Evolutionary conservation across 2,329 filamentous ascomycete species (phyloP).

Genomic region (Aspergillus tubingensis): DNA sequence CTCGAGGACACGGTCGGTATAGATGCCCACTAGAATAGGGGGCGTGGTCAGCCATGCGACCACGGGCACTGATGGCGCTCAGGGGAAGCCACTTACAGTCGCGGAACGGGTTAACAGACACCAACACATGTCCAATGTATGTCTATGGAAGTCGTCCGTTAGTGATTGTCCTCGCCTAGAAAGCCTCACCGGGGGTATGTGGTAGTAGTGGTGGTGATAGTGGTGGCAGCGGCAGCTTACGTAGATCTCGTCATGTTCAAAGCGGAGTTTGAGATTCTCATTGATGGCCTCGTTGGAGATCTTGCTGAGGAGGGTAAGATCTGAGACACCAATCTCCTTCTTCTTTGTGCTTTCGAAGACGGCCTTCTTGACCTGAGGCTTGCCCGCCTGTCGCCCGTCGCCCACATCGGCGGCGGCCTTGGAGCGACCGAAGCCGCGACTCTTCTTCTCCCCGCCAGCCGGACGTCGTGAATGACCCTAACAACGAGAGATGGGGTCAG

Average conservation of each 20-base stretch:
- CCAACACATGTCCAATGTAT: conserved; percentile 98
- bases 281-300: conserved; percentile 99
- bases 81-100: conserved; percentile 61
- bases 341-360: conserved; percentile 96
- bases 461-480: conserved; percentile 49
- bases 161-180: conserved; percentile 16
- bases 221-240: conserved; percentile 43
- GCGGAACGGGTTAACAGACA: conserved; percentile 97
- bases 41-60: conserved; percentile 31
- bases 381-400: conserved; percentile 49
- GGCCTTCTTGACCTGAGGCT: conserved; percentile 85
- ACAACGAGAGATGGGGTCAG: conserved; percentile 23
- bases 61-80: not conserved
- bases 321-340: conserved; percentile 98
- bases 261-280: conserved; percentile 97
- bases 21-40: conserved; percentile 73
- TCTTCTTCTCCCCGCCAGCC: conserved; percentile 45
- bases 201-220: not conserved
- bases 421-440: conserved; percentile 44
- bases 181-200: not conserved
- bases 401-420: conserved; percentile 46
- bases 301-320: conserved; percentile 95
- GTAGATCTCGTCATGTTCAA: conserved; percentile 97
- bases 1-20: conserved; percentile 89
- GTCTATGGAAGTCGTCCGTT: conserved; percentile 56